Conservation (phyloP, 2,329 filamentous ascomycete genomes). For the Cladosporium austrohemisphaericum region DNA sequence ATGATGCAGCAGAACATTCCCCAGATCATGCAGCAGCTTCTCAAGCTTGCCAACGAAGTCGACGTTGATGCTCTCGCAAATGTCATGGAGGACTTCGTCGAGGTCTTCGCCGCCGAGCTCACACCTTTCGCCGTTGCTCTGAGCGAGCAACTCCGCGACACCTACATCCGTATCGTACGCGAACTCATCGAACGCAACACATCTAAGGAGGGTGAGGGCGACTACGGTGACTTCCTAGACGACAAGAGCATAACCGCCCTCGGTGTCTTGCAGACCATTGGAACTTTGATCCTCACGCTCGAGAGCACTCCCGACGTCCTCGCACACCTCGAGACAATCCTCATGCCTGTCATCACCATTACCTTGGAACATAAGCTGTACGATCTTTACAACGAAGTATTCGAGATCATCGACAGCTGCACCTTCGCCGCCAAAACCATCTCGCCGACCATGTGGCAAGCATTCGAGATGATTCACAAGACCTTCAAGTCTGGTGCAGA, state of each 20-base stretch:
- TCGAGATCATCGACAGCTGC: conserved; percentile 98
- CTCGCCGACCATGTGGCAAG: conserved; percentile 96
- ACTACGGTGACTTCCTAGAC: conserved; percentile 86
- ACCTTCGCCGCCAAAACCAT: conserved; percentile 96
- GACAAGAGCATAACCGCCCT: conserved; percentile 98
- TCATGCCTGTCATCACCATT: conserved; percentile 95
- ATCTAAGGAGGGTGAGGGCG: conserved; percentile 70
- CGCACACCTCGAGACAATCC: conserved; percentile 85
- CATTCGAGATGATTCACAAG: conserved; percentile 92
- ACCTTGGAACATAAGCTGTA: conserved; percentile 98
- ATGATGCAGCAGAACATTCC: conserved; percentile 98
- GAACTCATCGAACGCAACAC: conserved; percentile 87
- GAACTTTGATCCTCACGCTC: conserved; percentile 90
- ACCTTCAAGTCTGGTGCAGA: conserved; percentile 97
- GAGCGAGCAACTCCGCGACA: conserved; percentile 92
- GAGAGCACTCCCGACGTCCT: conserved; percentile 97
- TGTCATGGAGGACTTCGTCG: conserved; percentile 99
- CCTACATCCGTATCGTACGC: conserved; percentile 87
- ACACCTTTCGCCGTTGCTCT: conserved; percentile 95
- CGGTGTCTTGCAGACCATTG: conserved; percentile 94
- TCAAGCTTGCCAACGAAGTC: conserved; percentile 96
- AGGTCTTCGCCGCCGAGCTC: conserved; percentile 94
- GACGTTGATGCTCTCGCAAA: conserved; percentile 96
- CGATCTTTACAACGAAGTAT: conserved; percentile 95
- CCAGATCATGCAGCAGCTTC: conserved; percentile 97